phyloP scores from a whole-genome alignment of 106 monocot species.

The Dendrobium huoshanense region DNA sequence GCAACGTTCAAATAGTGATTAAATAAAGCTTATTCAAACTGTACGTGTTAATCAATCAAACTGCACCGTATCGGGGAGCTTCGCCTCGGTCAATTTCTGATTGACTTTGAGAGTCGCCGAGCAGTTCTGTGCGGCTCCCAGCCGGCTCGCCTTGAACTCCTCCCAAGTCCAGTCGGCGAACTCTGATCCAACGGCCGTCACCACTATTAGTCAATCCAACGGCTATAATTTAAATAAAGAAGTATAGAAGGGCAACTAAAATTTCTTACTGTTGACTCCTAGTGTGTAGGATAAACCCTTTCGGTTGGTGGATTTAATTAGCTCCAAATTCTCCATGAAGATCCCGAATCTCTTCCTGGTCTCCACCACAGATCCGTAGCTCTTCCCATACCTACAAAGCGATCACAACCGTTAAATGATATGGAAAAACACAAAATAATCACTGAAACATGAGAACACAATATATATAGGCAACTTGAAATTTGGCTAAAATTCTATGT shows the following conservation, averaged over 20 bases:
- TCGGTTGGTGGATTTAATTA: conserved; percentile 58
- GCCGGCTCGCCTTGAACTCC: conserved; percentile 53
- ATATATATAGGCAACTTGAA: not conserved
- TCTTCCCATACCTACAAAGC: conserved; percentile 54
- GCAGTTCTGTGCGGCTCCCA: conserved; percentile 94
- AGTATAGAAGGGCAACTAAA: not conserved
- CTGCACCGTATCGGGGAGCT: conserved; percentile 56
- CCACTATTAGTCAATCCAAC: not conserved
- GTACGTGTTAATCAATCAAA: not conserved
- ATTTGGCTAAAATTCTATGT: not conserved
- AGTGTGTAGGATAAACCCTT: conserved; percentile 55
- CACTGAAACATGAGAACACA: not conserved
- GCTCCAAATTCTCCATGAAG: conserved; percentile 48
- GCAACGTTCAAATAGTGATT: conserved; percentile 9
- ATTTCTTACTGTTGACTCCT: conserved; percentile 73
- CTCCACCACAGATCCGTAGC: conserved; percentile 59
- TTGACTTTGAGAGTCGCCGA: conserved; percentile 77
- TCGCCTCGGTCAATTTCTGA: conserved; percentile 42
- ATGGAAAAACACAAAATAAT: too few relatives aligned
- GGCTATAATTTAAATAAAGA: not conserved
- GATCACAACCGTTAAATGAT: not conserved
- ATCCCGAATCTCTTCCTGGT: conserved; percentile 50
- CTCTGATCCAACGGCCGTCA: conserved; percentile 15
- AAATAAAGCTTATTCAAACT: not conserved
- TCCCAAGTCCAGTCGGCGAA: conserved; percentile 92